A percentile compares a stretch with the other conserved stretches of the same genome.
Conservation (phyloP, 306 rosid species). For the Gastrolobium bilobum region DNA sequence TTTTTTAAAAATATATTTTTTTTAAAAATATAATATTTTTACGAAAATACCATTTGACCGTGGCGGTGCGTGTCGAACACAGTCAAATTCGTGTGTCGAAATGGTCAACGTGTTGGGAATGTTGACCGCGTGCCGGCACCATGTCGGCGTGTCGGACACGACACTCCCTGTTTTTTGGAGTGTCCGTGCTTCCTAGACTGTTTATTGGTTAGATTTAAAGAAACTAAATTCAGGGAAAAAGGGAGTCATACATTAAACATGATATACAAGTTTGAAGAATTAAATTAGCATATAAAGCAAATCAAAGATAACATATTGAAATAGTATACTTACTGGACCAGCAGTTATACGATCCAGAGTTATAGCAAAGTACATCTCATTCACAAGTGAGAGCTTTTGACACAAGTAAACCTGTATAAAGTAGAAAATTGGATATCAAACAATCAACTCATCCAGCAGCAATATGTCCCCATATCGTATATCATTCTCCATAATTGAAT, state of each 20-base stretch:
- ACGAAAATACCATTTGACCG: too few relatives aligned
- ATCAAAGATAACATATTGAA: conserved; percentile 21
- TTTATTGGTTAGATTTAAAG: conserved; percentile 13
- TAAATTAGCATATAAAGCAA: conserved; percentile 23
- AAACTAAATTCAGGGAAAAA: neutral
- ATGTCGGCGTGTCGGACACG: too few relatives aligned
- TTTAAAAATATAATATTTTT: too few relatives aligned
- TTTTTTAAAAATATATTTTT: too few relatives aligned
- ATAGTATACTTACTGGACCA: conserved; percentile 87
- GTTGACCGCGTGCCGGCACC: too few relatives aligned
- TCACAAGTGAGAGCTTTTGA: conserved; percentile 86
- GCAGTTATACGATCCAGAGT: conserved; percentile 92
- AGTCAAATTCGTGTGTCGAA: too few relatives aligned
- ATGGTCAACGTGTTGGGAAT: too few relatives aligned
- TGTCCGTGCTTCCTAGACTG: too few relatives aligned
- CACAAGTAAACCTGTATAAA: conserved; percentile 84
- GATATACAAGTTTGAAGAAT: conserved; percentile 29
- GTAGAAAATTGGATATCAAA: conserved; percentile 41
- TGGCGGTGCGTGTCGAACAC: too few relatives aligned
- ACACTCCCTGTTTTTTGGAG: too few relatives aligned
- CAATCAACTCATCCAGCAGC: conserved; percentile 15
- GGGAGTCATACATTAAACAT: conserved; percentile 13
- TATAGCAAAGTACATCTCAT: conserved; percentile 98
- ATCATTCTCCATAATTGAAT: conserved; percentile 4
- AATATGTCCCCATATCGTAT: conserved; percentile 5